phyloP scores from a whole-genome alignment of 495 filamentous ascomycete species.

The Aspergillus haitiensis region DNA sequence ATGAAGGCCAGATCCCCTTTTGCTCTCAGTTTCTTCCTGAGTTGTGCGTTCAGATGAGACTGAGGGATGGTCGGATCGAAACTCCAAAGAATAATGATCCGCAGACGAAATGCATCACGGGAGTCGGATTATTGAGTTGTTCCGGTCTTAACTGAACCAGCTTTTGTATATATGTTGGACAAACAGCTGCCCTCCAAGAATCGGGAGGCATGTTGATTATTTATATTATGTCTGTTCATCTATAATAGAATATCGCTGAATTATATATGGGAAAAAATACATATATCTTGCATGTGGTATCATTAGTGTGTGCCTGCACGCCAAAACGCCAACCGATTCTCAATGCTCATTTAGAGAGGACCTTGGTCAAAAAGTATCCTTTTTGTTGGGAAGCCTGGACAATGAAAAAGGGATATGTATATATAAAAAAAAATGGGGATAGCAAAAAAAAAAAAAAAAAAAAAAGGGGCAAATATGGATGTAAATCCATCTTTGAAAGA shows the following conservation, averaged over 20 bases:
- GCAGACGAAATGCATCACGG: constrained; percentile 9
- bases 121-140: constrained; percentile 24
- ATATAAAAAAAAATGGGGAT: constrained; percentile 4
- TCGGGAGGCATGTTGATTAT: neutral
- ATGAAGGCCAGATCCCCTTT: too few relatives aligned
- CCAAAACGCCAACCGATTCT: constrained; percentile 13
- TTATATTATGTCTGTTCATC: neutral
- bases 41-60: neutral
- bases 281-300: constrained; percentile 12
- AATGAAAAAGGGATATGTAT: neutral
- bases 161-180: neutral
- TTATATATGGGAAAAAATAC: constrained; percentile 3
- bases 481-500: too few relatives aligned
- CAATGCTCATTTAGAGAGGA: neutral
- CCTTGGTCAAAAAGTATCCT: too few relatives aligned
- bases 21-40: neutral
- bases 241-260: neutral
- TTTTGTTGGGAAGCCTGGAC: too few relatives aligned
- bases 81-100: constrained; percentile 21
- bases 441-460: constrained; percentile 21
- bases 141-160: constrained; percentile 25
- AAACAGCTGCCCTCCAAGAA: neutral
- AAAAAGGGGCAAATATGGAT: constrained; percentile 10
- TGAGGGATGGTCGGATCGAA: neutral
- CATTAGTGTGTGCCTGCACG: neutral